Percentiles rank a stretch among this genome's conserved stretches.
Conservation (phyloP, 2,329 filamentous ascomycete species). For the Rhynchosporium graminicola region DNA sequence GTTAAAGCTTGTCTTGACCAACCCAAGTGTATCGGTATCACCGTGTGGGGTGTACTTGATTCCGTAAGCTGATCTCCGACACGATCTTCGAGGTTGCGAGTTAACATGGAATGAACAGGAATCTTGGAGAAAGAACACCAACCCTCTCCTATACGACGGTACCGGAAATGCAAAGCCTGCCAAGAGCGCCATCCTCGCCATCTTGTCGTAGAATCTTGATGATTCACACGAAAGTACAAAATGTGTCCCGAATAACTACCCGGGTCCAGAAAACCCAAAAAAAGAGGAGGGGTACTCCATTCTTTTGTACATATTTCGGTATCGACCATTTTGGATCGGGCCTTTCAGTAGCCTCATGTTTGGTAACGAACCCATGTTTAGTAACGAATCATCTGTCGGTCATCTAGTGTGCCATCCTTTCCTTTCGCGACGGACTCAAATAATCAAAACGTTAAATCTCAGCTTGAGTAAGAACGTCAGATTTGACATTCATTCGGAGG, state of each 20-base stretch:
- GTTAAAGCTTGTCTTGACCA: slow-evolving; percentile 39
- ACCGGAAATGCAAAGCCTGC: slow-evolving; percentile 54
- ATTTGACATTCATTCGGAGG: no score
- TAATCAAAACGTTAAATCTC: no score
- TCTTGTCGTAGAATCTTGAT: slow-evolving; percentile 23
- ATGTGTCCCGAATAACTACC: not conserved
- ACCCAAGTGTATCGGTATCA: slow-evolving; percentile 41
- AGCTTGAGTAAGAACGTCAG: no score
- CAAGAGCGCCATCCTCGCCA: slow-evolving; percentile 46
- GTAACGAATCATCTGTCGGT: not conserved
- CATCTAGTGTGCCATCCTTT: no score
- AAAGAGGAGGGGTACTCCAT: no score
- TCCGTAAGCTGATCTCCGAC: slow-evolving; percentile 26
- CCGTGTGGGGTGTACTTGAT: slow-evolving; percentile 47
- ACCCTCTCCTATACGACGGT: slow-evolving; percentile 56
- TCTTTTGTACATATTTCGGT: no score
- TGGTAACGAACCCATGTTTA: no score
- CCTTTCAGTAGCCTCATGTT: no score
- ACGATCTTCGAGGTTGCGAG: no score
- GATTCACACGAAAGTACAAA: not conserved
- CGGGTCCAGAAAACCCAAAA: no score
- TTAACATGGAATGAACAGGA: slow-evolving; percentile 36
- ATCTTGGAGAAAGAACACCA: slow-evolving; percentile 52
- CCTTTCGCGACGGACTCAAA: no score
- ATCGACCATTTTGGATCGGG: no score